Percentiles rank a stretch among this genome's conserved stretches.
Conservation (phyloP, 1,284 basidiomycete species). For the Sutorius eximius region DNA sequence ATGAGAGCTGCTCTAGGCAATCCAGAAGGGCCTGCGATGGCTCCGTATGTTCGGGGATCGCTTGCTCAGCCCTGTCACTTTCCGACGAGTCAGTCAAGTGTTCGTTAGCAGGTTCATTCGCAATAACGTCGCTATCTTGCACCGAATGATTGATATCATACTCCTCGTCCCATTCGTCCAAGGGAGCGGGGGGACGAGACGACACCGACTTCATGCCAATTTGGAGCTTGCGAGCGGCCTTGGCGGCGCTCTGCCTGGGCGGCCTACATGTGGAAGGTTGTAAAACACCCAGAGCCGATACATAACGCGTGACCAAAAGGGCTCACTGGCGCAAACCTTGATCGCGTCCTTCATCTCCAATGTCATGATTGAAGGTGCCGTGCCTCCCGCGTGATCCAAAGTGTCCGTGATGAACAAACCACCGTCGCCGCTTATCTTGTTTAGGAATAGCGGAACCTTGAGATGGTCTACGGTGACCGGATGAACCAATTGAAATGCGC, state of each 20-base stretch:
- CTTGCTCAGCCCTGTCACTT: constrained; percentile 2
- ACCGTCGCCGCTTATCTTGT: constrained; percentile 21
- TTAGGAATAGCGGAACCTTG: neutral
- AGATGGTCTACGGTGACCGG: constrained; percentile 2
- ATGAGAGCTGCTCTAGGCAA: constrained; percentile 21
- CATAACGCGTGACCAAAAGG: neutral
- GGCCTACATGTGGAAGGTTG: constrained; percentile 3
- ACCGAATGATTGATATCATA: neutral
- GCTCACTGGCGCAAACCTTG: constrained; percentile 16
- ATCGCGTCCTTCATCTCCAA: neutral
- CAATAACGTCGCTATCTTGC: constrained; percentile 4
- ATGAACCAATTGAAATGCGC: constrained; percentile 27
- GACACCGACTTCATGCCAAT: constrained; percentile 7
- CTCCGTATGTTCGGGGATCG: neutral
- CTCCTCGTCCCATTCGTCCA: constrained; percentile 4
- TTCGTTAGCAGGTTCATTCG: constrained; percentile 2
- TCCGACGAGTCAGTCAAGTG: constrained; percentile 11
- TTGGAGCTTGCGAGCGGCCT: constrained; percentile 13
- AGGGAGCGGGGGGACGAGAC: neutral
- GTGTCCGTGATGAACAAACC: constrained; percentile 18
- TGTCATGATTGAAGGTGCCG: neutral
- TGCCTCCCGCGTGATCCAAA: constrained; percentile 4
- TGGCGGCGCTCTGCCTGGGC: constrained; percentile 3
- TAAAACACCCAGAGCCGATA: constrained; percentile 4
- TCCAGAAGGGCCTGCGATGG: constrained; percentile 27